Base-by-base conservation (phyloP, 805 yeast species). In the Metschnikowia borealis region DNA sequence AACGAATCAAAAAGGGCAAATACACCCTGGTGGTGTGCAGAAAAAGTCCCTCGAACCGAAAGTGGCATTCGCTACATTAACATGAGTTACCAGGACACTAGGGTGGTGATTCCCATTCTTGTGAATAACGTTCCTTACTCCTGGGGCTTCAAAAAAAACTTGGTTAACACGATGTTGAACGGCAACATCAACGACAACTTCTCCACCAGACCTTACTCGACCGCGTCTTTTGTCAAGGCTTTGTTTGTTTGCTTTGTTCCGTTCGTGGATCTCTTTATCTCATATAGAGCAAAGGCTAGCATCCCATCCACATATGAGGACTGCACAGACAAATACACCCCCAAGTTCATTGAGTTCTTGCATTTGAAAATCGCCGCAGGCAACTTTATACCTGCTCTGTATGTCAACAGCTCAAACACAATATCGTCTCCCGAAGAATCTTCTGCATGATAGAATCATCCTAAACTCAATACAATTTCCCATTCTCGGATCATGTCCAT, bases 401-500 rank as follows among this genome's bases (percentile, higher is more conserved):
- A 48, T 34, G 36, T 46, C 15, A 40, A 48, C n/a, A 49, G 23
- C 15, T 14, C 35, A 10, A 36, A 10, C 15, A 23, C 17, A 34
- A 11, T 33, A 8, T 31, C 38, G 2, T 33, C 36, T 6, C 21
- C 38, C 11, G 8, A 32, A 6, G 31, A 13, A 15, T 44, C 33
- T 3, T 14, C 26, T 20, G 40, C 33, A 26, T 15, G 13, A 20
- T 2, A 33, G 5, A 5, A n/a, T 53, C 54, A 71, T 3, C 69
- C 72, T 41, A 74, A 59, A 51, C 69, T 66, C 49, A 74, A 60
- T 5, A 67, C 69, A 13, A 71, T 61, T 31, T 76, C 82, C 85
- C 85, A 81, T 50, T 75, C 81, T 47, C 81, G 69, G 1, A 80
- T 66, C 65, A 80, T 60, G 55, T 80, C 83, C 68, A 81, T 69